phyloP scores from a whole-genome alignment of 805 yeast species.

The Myxozyma udenii region DNA sequence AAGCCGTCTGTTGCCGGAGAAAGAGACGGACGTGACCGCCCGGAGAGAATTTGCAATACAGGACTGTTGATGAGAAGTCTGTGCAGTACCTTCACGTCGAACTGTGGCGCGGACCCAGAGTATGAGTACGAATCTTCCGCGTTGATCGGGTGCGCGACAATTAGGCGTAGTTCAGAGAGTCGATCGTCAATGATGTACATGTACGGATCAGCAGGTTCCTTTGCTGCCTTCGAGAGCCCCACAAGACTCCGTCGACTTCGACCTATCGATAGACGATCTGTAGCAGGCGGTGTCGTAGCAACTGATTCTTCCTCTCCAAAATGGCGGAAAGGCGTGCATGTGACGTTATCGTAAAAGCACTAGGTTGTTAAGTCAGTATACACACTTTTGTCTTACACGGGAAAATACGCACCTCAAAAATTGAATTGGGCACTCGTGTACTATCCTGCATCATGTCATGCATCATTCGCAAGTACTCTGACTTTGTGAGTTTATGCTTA shows the following conservation, averaged over 20 bases:
- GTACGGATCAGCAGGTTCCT: slow-evolving; percentile 41
- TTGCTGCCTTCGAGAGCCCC: slow-evolving; percentile 35
- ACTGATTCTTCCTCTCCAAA: slow-evolving; percentile 39
- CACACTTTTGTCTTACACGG: slow-evolving; percentile 38
- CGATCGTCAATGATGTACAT: slow-evolving; percentile 34
- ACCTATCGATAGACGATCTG: slow-evolving; percentile 8
- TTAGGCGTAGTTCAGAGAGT: slow-evolving; percentile 39
- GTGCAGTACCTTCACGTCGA: slow-evolving; percentile 33
- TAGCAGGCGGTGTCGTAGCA: slow-evolving; percentile 8
- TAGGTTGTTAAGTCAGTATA: slow-evolving; percentile 31
- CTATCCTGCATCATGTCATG: slow-evolving; percentile 38
- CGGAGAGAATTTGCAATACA: slow-evolving; percentile 39
- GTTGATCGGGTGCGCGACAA: slow-evolving; percentile 30
- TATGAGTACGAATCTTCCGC: slow-evolving; percentile 36
- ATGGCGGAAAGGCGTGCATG: slow-evolving; percentile 54
- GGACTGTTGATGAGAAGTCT: slow-evolving; percentile 36
- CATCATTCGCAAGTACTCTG: slow-evolving; percentile 55
- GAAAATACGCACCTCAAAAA: slow-evolving; percentile 39
- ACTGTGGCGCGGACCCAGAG: slow-evolving; percentile 28
- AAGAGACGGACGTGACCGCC: slow-evolving; percentile 37
- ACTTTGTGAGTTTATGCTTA: slow-evolving; percentile 61
- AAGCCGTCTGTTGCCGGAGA: neutral
- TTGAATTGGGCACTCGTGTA: slow-evolving; percentile 39
- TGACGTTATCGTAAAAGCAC: slow-evolving; percentile 66
- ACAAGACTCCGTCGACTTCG: slow-evolving; percentile 38